These are phyloP conservation scores for Hericium erinaceus DNA, from an alignment of 768 basidiomycete species.

Conservation along the genomic window DNA sequence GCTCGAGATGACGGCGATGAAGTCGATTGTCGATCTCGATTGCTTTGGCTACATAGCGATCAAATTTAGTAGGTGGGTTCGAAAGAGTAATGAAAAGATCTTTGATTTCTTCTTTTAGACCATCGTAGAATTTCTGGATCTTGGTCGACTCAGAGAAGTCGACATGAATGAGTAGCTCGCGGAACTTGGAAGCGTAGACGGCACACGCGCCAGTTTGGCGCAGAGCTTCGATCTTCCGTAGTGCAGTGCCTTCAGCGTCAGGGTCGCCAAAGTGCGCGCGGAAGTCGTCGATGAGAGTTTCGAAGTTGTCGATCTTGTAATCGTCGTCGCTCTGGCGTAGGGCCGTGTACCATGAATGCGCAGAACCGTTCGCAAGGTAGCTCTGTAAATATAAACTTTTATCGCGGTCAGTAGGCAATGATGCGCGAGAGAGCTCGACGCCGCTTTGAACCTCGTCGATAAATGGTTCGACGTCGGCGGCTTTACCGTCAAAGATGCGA, in stretches of 20 bases:
- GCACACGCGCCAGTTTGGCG: conserved; percentile 23
- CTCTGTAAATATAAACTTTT: too few relatives aligned
- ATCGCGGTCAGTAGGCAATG: too few relatives aligned
- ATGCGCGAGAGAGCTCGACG: too few relatives aligned
- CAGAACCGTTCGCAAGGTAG: too few relatives aligned
- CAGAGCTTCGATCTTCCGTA: conserved; percentile 21
- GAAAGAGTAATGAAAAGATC: conserved; percentile 6
- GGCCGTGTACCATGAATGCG: too few relatives aligned
- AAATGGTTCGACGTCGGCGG: too few relatives aligned
- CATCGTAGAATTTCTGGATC: conserved; percentile 23
- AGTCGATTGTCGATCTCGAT: conserved; percentile 8
- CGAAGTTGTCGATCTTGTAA: conserved; percentile 21
- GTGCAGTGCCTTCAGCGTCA: conserved; percentile 19
- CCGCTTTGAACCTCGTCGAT: too few relatives aligned
- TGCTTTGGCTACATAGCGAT: background rate
- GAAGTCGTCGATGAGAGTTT: conserved; percentile 18
- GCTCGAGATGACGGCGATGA: background rate
- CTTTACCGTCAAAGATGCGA: too few relatives aligned
- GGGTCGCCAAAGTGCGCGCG: conserved; percentile 21
- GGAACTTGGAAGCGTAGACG: conserved; percentile 21
- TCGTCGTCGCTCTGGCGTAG: conserved; percentile 3
- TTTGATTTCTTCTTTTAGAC: conserved; percentile 22
- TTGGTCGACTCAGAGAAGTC: conserved; percentile 24
- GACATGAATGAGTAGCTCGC: conserved; percentile 19
- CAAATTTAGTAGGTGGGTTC: conserved; percentile 1